phyloP scores from a whole-genome alignment of 2,329 filamentous ascomycete species.

The Emmonsiellopsis sp. region DNA sequence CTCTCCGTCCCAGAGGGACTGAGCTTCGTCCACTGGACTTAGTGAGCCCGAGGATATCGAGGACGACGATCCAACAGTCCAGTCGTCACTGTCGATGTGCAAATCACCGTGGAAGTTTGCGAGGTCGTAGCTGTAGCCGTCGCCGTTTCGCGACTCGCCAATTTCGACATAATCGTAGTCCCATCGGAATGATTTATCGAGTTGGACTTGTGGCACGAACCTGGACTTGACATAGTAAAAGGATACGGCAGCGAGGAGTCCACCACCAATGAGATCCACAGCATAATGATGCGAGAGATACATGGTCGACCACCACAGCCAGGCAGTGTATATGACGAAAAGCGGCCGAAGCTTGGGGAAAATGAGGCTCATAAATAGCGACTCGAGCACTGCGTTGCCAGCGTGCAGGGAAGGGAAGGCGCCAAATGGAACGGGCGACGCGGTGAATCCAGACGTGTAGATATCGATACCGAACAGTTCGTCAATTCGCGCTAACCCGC shows the following conservation, averaged over 20 bases:
- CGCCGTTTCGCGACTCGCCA: conserved; percentile 51
- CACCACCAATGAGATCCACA: conserved; percentile 81
- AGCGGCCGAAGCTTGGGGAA: conserved; percentile 75
- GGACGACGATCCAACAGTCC: conserved; percentile 80
- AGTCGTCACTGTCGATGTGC: conserved; percentile 69
- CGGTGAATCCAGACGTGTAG: conserved; percentile 87
- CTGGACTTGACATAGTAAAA: conserved; percentile 75
- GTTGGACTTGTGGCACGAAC: conserved; percentile 73
- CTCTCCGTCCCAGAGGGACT: conserved; percentile 35
- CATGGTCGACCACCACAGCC: conserved; percentile 99
- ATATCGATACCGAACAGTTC: conserved; percentile 82
- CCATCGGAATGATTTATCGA: conserved; percentile 82
- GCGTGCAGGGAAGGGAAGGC: conserved; percentile 92
- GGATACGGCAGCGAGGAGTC: conserved; percentile 63
- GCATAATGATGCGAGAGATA: conserved; percentile 97
- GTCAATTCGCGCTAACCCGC: conserved; percentile 81
- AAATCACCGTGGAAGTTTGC: conserved; percentile 48
- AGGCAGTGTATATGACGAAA: conserved; percentile 76
- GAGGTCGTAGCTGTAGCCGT: conserved; percentile 46
- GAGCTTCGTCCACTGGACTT: conserved; percentile 53
- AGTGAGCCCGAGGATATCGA: conserved; percentile 58
- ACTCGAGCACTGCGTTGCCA: conserved; percentile 78
- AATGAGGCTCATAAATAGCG: conserved; percentile 84
- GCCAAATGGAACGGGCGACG: conserved; percentile 84
- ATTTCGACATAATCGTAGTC: conserved; percentile 90